A percentile compares a stretch with the other conserved stretches of the same genome.
Conservation (phyloP, 78 protist species). For the Chrysochromulina tobinii region DNA sequence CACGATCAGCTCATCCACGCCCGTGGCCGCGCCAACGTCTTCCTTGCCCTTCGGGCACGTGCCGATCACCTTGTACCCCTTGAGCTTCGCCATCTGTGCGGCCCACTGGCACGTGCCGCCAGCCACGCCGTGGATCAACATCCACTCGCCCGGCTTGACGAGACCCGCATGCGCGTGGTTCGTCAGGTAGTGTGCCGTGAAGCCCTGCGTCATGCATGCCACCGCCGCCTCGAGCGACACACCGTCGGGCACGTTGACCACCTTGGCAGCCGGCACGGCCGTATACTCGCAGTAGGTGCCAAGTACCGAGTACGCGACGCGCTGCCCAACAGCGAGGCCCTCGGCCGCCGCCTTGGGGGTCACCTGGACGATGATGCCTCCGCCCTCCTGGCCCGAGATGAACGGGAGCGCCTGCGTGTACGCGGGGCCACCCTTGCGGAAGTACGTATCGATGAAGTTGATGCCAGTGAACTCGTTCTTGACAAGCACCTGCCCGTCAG, state of each 20-base stretch:
- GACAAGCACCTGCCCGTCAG: slow-evolving; percentile 19
- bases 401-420: slow-evolving; percentile 38
- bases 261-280: slow-evolving; percentile 36
- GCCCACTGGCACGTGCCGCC: slow-evolving; percentile 61
- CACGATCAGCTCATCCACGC: slow-evolving; percentile 47
- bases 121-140: slow-evolving; percentile 44
- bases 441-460: slow-evolving; percentile 56
- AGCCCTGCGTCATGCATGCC: slow-evolving; percentile 11
- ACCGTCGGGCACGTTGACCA: not conserved
- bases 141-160: slow-evolving; percentile 46
- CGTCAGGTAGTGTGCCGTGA: slow-evolving; percentile 33
- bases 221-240: not conserved
- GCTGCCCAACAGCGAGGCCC: not conserved
- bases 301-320: slow-evolving; percentile 27
- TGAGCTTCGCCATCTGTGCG: slow-evolving; percentile 44
- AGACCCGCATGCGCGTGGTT: not conserved
- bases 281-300: slow-evolving; percentile 35
- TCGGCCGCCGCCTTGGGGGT: not conserved
- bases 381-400: slow-evolving; percentile 34
- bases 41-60: slow-evolving; percentile 23
- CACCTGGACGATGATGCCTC: not conserved
- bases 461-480: slow-evolving; percentile 26
- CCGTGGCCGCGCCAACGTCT: not conserved
- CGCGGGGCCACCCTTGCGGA: not conserved
- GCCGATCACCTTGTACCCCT: slow-evolving; percentile 53